These are phyloP conservation scores for Henckelia pumila DNA, from an alignment of 257 asterid species.

Conservation along the genomic window DNA sequence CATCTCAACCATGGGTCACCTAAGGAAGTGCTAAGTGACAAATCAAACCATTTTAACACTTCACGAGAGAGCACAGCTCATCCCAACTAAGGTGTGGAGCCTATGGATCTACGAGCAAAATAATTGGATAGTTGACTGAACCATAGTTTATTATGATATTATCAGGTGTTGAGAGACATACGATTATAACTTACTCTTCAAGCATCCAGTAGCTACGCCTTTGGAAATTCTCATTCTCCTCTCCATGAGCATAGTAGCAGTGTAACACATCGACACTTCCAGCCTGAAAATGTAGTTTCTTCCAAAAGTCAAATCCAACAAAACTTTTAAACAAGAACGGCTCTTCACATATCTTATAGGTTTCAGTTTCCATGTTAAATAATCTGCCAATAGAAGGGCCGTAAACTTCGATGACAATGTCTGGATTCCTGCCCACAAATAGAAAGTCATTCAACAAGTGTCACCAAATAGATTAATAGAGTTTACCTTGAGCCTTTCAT, in stretches of 20 bases:
- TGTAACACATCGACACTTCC: conserved; percentile 90
- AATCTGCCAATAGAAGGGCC: conserved; percentile 4
- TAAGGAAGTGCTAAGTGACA: too few species aligned
- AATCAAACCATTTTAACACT: too few species aligned
- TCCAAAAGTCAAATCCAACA: conserved; percentile 28
- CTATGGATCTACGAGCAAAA: not conserved
- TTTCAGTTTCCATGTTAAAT: not conserved
- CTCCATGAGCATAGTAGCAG: conserved; percentile 97
- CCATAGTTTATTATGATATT: not conserved
- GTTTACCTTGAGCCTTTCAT: conserved; percentile 87
- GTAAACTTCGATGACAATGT: conserved; percentile 14
- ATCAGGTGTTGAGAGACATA: not conserved
- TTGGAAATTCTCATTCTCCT: conserved; percentile 77
- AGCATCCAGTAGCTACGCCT: conserved; percentile 99
- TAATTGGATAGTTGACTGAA: not conserved
- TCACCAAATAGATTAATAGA: conserved; percentile 8
- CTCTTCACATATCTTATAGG: not conserved
- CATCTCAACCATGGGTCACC: too few species aligned
- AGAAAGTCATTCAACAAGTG: conserved; percentile 21
- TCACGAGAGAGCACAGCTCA: too few species aligned
- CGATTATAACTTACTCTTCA: conserved; percentile 65
- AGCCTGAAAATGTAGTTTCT: conserved; percentile 47
- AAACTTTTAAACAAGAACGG: conserved; percentile 21
- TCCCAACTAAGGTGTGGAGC: not conserved
- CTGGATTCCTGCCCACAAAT: conserved; percentile 12